Percentiles rank a stretch among this genome's conserved stretches.
phyloP scores from a whole-genome alignment of 306 rosid genomes.

The Pyrus pyrifolia region DNA sequence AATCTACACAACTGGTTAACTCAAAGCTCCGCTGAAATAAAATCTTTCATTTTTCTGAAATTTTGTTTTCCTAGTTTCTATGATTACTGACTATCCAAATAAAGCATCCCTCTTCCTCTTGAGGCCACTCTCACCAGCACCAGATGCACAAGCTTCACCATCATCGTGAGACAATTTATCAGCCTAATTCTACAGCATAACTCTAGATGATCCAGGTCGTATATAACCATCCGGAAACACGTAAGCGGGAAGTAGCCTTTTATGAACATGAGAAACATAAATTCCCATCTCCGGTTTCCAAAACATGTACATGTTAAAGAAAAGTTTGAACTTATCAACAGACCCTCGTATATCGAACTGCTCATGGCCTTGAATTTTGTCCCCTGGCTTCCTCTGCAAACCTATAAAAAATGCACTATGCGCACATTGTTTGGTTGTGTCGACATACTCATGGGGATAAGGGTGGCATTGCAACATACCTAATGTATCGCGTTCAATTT shows the following conservation, averaged over 20 bases:
- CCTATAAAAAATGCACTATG: slow-evolving; percentile 89
- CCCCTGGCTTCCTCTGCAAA: slow-evolving; percentile 77
- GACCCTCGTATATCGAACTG: slow-evolving; percentile 85
- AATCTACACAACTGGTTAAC: too few relatives aligned
- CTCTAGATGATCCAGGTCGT: slow-evolving; percentile 49
- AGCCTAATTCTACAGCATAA: slow-evolving; percentile 20
- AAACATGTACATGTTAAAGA: slow-evolving; percentile 53
- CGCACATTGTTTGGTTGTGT: slow-evolving; percentile 59
- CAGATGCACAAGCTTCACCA: slow-evolving; percentile 15
- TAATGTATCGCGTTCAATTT: slow-evolving; percentile 85
- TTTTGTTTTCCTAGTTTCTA: too few relatives aligned
- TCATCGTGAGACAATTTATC: slow-evolving; percentile 12
- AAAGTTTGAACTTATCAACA: slow-evolving; percentile 83
- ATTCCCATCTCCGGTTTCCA: slow-evolving; percentile 92
- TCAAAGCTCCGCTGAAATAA: too few relatives aligned
- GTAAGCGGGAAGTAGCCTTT: slow-evolving; percentile 70
- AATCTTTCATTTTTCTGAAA: too few relatives aligned
- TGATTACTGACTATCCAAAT: not conserved
- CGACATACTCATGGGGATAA: slow-evolving; percentile 66
- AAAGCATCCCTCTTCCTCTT: slow-evolving; percentile 30
- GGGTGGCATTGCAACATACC: slow-evolving; percentile 96
- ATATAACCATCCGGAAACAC: slow-evolving; percentile 73
- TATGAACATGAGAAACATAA: slow-evolving; percentile 77
- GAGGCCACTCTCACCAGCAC: slow-evolving; percentile 16
- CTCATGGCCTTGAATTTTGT: slow-evolving; percentile 57